A percentile compares a stretch with the other conserved stretches of the same genome.
phyloP scores from a whole-genome alignment of 2,329 filamentous ascomycete genomes.

The Diaporthe sp. region DNA sequence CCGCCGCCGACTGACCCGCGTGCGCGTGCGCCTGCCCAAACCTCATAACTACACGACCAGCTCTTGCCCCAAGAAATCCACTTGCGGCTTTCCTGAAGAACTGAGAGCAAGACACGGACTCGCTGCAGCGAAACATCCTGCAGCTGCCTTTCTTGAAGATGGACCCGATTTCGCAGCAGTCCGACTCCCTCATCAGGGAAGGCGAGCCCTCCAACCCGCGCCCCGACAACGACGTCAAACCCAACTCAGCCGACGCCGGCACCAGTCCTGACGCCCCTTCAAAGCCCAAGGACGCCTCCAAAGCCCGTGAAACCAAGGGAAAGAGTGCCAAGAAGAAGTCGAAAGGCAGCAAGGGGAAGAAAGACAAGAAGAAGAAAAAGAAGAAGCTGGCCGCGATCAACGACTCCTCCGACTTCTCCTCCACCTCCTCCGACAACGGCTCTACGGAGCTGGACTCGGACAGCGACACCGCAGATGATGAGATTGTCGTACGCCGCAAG shows the following conservation, averaged over 20 bases:
- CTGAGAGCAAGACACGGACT: not conserved
- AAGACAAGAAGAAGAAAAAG: slow-evolving; percentile 35
- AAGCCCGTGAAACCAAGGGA: not conserved
- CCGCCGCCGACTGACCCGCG: not conserved
- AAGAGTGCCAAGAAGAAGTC: not conserved
- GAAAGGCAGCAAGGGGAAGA: not conserved
- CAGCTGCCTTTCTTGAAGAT: not conserved
- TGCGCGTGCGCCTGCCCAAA: not conserved
- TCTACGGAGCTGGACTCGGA: not conserved
- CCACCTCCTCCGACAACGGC: slow-evolving; percentile 13
- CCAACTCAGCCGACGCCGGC: not conserved
- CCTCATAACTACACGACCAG: not conserved
- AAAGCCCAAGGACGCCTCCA: slow-evolving; percentile 14
- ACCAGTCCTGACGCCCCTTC: slow-evolving; percentile 6
- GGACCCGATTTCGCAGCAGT: slow-evolving; percentile 32
- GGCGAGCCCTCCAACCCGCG: slow-evolving; percentile 27
- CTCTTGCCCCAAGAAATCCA: not conserved
- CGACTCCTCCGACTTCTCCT: slow-evolving; percentile 18
- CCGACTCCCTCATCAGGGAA: slow-evolving; percentile 26
- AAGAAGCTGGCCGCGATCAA: slow-evolving; percentile 14
- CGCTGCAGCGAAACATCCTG: no score
- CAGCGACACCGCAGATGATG: not conserved
- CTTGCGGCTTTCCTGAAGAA: not conserved
- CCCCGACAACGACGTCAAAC: slow-evolving; percentile 30
- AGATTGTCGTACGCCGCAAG: slow-evolving; percentile 5